Evolutionary conservation across 371 early-diverging fungal species (phyloP), one percentile per base, ranked within the genome.

Genomic region (Fennellomyces sp.): DNA sequence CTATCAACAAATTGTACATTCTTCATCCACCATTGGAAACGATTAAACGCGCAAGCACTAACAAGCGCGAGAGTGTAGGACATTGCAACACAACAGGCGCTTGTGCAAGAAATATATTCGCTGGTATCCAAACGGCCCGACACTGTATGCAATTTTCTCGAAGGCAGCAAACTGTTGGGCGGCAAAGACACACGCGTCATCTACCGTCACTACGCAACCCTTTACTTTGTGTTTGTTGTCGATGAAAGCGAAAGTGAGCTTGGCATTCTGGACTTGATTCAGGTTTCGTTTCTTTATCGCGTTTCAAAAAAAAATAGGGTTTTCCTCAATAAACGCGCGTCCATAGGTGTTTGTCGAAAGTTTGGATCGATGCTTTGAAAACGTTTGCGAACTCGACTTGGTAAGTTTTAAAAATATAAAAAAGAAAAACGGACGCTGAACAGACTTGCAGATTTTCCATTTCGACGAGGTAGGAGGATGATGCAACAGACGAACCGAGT

Each of bases 171-270:
- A 56, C 75, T 93, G 26, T 74, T 96, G 8, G 94, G 93, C 35
- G 92, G 93, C 8, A 79, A 87, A 60, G 94, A 94, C 68, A 91
- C 94, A 1, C 88, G 94, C 35, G 91, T 97, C 48, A 93, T 97
- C 28, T 97, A 96, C 73, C 83, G 98, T 28, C 92, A 91, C 66
- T 93, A 92, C 66, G 90, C 92, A 27, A 96, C 97, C 0, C 78
- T 97, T n/a, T 97, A 94, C 70, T 97, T 97, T 84, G 95, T 94
- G 6, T 96, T 97, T 81, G 94, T 97, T 0, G 96, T 94, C 0
- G 98, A 97, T 68, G 87, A 90, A 35, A 91, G 94, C 11, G 98
- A 97, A 72, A 93, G 94, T 60, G 97, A 96, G 63, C 85, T 97
- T 17, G 98, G 96, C 30, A 96, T 96, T 52, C 70, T 96, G 52